phyloP scores from a whole-genome alignment of 2,329 filamentous ascomycete genomes.

The Claviceps pazoutovae region DNA sequence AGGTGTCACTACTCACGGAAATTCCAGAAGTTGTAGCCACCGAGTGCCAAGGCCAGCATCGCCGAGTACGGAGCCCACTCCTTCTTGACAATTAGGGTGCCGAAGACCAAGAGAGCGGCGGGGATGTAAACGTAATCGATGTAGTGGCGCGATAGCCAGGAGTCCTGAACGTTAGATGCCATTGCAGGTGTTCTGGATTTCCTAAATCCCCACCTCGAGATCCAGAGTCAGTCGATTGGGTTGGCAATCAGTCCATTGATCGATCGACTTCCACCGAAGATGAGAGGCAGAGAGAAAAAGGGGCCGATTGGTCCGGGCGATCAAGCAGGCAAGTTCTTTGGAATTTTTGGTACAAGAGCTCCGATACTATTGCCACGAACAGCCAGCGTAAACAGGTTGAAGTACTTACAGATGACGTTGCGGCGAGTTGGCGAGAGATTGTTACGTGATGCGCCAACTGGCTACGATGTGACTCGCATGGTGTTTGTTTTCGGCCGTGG shows the following conservation, averaged over 20 bases:
- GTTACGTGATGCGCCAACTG: not conserved
- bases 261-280: not conserved
- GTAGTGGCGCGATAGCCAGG: conserved; percentile 43
- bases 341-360: not conserved
- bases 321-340: not conserved
- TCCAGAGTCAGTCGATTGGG: not conserved
- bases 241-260: not conserved
- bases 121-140: conserved; percentile 75
- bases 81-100: conserved; percentile 62
- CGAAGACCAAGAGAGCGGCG: conserved; percentile 62
- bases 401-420: not conserved
- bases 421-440: not conserved
- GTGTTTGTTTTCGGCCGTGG: not conserved
- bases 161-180: conserved; percentile 14
- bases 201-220: not conserved
- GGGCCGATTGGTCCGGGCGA: not conserved
- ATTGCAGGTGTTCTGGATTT: conserved; percentile 8
- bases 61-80: conserved; percentile 64
- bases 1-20: conserved; percentile 42
- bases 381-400: not conserved
- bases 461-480: conserved; percentile 1
- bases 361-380: not conserved
- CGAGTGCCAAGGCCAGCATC: conserved; percentile 49
- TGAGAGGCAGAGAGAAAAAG: not conserved
- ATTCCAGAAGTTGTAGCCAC: conserved; percentile 56